phyloP scores from a whole-genome alignment of 1,139 yeast genomes.

The Hyphopichia pseudoburtonii region DNA sequence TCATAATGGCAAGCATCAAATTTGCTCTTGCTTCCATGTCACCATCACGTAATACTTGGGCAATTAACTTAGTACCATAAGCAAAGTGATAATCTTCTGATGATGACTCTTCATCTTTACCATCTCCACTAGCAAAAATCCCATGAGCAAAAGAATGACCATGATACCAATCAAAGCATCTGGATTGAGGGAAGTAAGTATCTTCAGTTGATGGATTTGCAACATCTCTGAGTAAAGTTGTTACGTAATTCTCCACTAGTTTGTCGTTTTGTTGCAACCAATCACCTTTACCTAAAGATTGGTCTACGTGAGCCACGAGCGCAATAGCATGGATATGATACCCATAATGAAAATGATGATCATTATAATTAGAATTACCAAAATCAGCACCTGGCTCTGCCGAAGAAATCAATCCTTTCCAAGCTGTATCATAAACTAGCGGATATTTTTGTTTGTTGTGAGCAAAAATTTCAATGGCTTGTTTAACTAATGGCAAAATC shows the following conservation, averaged over 20 bases:
- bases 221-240: conserved; percentile 38
- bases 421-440: conserved; percentile 60
- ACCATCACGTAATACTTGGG: conserved; percentile 29
- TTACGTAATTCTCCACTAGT: conserved; percentile 30
- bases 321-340: conserved; percentile 77
- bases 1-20: conserved; percentile 44
- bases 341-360: conserved; percentile 82
- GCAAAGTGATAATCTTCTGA: conserved; percentile 49
- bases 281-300: conserved; percentile 14
- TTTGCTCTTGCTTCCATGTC: conserved; percentile 40
- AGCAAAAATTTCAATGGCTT: conserved; percentile 61
- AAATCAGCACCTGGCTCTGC: conserved; percentile 70
- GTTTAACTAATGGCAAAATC: conserved; percentile 51
- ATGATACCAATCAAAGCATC: conserved; percentile 47
- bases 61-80: conserved; percentile 44
- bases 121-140: conserved; percentile 45
- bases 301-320: conserved; percentile 57
- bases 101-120: conserved; percentile 48
- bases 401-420: conserved; percentile 75
- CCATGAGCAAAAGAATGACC: conserved; percentile 52
- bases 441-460: conserved; percentile 60
- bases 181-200: conserved; percentile 36
- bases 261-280: conserved; percentile 32
- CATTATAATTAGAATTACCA: conserved; percentile 77
- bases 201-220: conserved; percentile 41